Conservation (phyloP, 805 yeast species). For the Alloascoidea hylecoeti region DNA sequence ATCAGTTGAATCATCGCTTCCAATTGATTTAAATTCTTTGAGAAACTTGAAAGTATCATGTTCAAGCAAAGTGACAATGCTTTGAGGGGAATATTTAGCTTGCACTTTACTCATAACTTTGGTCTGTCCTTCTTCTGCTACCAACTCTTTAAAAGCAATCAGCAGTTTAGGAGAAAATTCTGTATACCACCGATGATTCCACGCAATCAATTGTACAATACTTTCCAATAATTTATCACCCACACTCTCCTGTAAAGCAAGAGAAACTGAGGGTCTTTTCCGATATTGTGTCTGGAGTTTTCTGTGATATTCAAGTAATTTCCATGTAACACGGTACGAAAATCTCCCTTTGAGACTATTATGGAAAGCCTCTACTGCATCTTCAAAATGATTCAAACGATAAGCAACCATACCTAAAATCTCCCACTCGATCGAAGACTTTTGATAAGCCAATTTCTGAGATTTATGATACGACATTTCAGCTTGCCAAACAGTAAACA, state of each 20-base stretch:
- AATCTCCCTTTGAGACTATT: slow-evolving; percentile 62
- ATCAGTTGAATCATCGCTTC: no score
- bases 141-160: slow-evolving; percentile 41
- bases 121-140: slow-evolving; percentile 64
- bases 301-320: slow-evolving; percentile 48
- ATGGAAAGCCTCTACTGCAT: slow-evolving; percentile 76
- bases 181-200: slow-evolving; percentile 97
- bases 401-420: slow-evolving; percentile 74
- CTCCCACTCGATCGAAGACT: slow-evolving; percentile 85
- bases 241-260: slow-evolving; percentile 23
- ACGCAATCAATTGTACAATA: slow-evolving; percentile 71
- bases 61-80: background rate
- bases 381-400: slow-evolving; percentile 74
- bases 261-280: slow-evolving; percentile 14
- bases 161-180: slow-evolving; percentile 69
- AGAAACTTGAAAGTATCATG: background rate
- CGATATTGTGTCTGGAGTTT: slow-evolving; percentile 5
- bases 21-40: background rate
- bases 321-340: slow-evolving; percentile 66
- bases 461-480: slow-evolving; percentile 82
- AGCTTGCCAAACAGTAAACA: slow-evolving; percentile 89
- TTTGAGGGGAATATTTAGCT: background rate
- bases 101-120: slow-evolving; percentile 33
- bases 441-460: slow-evolving; percentile 67
- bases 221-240: slow-evolving; percentile 52